Evolutionary conservation across 441 rosid species (phyloP), one percentile per base, ranked within the genome.

Genomic region (Aquilaria agallochum): DNA sequence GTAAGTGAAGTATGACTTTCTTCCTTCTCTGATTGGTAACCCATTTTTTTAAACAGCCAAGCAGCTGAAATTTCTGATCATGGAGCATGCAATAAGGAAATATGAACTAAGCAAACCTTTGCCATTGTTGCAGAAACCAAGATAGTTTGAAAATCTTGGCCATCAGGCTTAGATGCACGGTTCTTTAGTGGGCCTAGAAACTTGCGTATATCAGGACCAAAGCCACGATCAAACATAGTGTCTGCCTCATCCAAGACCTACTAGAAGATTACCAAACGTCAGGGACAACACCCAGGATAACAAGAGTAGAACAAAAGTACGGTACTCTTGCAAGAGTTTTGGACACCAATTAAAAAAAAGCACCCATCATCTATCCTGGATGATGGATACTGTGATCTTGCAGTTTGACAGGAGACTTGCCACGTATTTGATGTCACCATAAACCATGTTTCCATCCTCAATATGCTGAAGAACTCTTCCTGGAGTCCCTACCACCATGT

Each of bases 181-280:
- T 81, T 77, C 67, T 93, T 93, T 49, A 90, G 64, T 34, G 98
- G 98, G 50, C 76, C 87, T 51, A 90, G 82, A 73, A 93, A 90
- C 70, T 88, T 93, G 33, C 81, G 88, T 66, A 93, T 93, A 52
- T 93, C 98, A 27, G 98, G 95, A 68, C 97, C 98, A 73, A 93
- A 93, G 47, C 97, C 96, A 66, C 80, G 96, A 74, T 90, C 98
- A 66, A 93, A 93, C 98, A 93, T 93, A 49, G 98, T 90, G 78
- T 93, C 97, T 54, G 98, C 98, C 80, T 93, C 98, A 82, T 93
- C 98, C 70, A 90, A 77, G 63, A 88, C 97, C 97, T 93, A 79
- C 67, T 54, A 60, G 65, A 63, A 68, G 51, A 67, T 50, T 34
- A 40, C 33, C 27, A 65, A 40, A n/a, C 15, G 34, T 56, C 14